Evolutionary conservation across 495 filamentous ascomycete genomes (phyloP), one percentile per base, ranked within the genome.

Genomic region (Hypoxylon lenormandii): DNA sequence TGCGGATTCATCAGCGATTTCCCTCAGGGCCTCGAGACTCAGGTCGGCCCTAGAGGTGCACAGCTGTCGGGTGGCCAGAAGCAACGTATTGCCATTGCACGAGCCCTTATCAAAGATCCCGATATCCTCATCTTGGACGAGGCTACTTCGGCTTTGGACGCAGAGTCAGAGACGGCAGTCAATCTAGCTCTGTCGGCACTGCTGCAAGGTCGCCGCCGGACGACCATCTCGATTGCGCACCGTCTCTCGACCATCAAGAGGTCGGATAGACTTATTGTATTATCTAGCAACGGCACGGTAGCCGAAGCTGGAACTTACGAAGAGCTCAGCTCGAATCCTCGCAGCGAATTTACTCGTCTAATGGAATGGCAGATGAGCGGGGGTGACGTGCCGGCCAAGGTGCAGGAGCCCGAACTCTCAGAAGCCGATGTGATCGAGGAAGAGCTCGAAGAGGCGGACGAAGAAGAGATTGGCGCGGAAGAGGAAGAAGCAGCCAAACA

Each of bases 341-440:
- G 90, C 21, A 94, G 94, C 38, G 91, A 93, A 5, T 98, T 98
- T 75, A 93, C 87, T 26, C 92, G 91, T 79, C 82, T 98, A 49
- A 98, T 98, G 95, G 93, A 98, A 77, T 98, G 96, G 96, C 95
- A 98, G 80, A 91, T 98, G 86, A 94, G 86, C 66, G 96, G 93
- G 12, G 89, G 90, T 8, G 92, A 96, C 38, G 77, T 79, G 0
- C 72, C 78, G 0, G 16, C 62, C 2, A 73, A 74, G 10, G 51
- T 52, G 0, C 75, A 73, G 7, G 49, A 40, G 19, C 55, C 40
- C 12, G 66, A 84, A 62, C 78, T 83, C 19, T 81, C 70, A 0
- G 80, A 83, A 65, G 64, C 38, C 6, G 82, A 83, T 62, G 80
- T 81, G 66, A 79, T 83, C 38, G 77, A 80, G 72, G 76, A 80